A percentile compares a stretch with the other conserved stretches of the same genome.
Evolutionary conservation across 2,329 filamentous ascomycete genomes (phyloP).

Genomic region (Claviceps sp.): DNA sequence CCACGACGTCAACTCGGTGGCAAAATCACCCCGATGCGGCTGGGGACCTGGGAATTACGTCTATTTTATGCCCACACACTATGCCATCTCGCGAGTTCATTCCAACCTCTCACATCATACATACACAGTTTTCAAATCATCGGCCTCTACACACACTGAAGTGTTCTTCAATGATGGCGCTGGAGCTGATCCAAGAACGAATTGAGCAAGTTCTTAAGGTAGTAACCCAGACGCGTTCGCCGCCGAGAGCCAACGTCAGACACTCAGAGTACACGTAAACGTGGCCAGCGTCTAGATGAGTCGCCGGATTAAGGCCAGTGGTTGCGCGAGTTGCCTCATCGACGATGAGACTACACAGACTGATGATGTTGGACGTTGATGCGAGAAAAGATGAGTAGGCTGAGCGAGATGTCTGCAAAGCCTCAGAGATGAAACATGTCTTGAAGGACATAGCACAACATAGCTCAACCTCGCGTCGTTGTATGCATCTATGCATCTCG

Average conservation of each 20-base stretch:
- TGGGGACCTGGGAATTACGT: conserved; percentile 44
- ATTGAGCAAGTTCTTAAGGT: conserved; percentile 29
- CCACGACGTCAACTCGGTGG: conserved; percentile 23
- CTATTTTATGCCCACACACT: conserved; percentile 41
- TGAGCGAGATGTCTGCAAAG: conserved; percentile 31
- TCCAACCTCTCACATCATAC: conserved; percentile 28
- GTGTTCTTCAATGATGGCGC: conserved; percentile 27
- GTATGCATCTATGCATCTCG: conserved; percentile 23
- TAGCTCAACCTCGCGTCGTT: conserved; percentile 28
- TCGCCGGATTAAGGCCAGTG: conserved; percentile 24
- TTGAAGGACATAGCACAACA: conserved; percentile 31
- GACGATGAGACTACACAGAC: conserved; percentile 25
- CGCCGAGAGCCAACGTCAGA: conserved; percentile 21
- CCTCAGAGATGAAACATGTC: conserved; percentile 28
- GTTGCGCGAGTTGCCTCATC: conserved; percentile 25
- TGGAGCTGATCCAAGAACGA: conserved; percentile 28
- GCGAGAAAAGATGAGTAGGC: conserved; percentile 23
- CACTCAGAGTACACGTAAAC: conserved; percentile 25
- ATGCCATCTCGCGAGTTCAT: conserved; percentile 24
- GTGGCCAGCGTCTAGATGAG: conserved; percentile 26
- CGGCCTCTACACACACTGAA: conserved; percentile 27
- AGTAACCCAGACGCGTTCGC: conserved; percentile 25
- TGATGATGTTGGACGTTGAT: conserved; percentile 23
- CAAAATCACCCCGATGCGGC: conserved; percentile 48
- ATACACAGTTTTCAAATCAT: conserved; percentile 23